phyloP scores from a whole-genome alignment of 2,329 filamentous ascomycete species.

The Ascochyta pisi region DNA sequence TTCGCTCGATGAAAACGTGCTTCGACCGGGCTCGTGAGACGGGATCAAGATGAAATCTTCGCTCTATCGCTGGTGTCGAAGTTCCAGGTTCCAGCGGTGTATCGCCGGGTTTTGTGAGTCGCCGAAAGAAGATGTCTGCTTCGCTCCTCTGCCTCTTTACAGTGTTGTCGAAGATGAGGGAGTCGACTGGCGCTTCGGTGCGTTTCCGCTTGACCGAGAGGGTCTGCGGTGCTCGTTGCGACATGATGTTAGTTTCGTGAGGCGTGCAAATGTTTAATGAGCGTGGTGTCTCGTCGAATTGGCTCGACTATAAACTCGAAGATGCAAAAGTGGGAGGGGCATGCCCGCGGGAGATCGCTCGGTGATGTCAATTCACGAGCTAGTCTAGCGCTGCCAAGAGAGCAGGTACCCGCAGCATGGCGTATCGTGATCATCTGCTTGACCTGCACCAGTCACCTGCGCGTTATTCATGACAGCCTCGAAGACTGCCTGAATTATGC shows the following conservation, averaged over 20 bases:
- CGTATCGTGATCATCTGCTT: slow-evolving; percentile 7
- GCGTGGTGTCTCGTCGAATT: background rate
- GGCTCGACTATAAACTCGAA: background rate
- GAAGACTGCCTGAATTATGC: slow-evolving; percentile 26
- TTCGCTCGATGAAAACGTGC: slow-evolving; percentile 32
- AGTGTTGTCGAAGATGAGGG: slow-evolving; percentile 46
- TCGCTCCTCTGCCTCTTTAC: slow-evolving; percentile 33
- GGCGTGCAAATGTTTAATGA: background rate
- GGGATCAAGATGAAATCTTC: slow-evolving; percentile 36
- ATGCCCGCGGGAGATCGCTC: slow-evolving; percentile 20
- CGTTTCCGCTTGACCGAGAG: slow-evolving; percentile 61
- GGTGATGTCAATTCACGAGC: slow-evolving; percentile 14
- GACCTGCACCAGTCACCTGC: slow-evolving; percentile 21
- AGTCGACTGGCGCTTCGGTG: slow-evolving; percentile 63
- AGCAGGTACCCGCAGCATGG: slow-evolving; percentile 11
- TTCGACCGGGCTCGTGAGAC: slow-evolving; percentile 22
- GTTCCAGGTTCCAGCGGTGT: slow-evolving; percentile 12
- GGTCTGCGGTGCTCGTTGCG: slow-evolving; percentile 34
- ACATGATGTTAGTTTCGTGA: background rate
- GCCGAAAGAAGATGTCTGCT: slow-evolving; percentile 24
- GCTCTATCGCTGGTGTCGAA: slow-evolving; percentile 28
- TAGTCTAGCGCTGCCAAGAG: slow-evolving; percentile 8
- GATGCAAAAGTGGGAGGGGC: slow-evolving; percentile 8
- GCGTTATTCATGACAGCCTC: slow-evolving; percentile 23
- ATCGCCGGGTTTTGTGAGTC: slow-evolving; percentile 36